Base-by-base conservation (phyloP, 371 early-diverging fungal species). In the Chytridium lagenaria region DNA sequence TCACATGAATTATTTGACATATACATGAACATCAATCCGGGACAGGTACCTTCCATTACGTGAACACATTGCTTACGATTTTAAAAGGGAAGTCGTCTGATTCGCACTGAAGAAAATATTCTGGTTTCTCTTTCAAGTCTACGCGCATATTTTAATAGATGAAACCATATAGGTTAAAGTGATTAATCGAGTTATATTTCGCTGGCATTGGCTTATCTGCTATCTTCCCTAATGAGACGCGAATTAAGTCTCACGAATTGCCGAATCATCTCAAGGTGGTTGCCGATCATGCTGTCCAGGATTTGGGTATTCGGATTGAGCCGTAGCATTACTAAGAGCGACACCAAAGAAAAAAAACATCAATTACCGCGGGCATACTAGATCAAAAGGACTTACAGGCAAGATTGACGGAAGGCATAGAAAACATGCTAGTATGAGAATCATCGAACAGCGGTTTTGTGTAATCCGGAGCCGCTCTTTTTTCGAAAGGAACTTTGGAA, bases 21-120 rank as follows among this genome's bases (percentile, higher is more conserved):
- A 30, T 91, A 88, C 77, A 71, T 92, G 36, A 88, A 90, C 69
- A 86, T 91, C 3, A 61, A 30, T 30, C 19, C 61, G 3, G n/a
- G 37, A 31, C 61, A 61, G 61, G 61, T 61, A 16, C 2, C 34
- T 36, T 34, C 36, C 34, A 5, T 61, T 61, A 30, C 7, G 10
- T 61, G 12, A 33, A 5, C 36, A 3, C 31, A 7, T 61, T 61
- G 12, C 61, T 36, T 61, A 7, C 26, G 3, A 15, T 52, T 26
- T 52, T 12, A 44, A 44, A 86, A 88, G 71, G 93, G 93, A 31
- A 87, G 88, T 52, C 78, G 91, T 31, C 78, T 88, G n/a, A 80
- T 92, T 10, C 79, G 91, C 63, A 85, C 90, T 59, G 92, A 92
- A 80, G 91, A 88, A 77, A 82, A 50, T n/a, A 63, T 80, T 12